These are phyloP conservation scores for Cucurbita pepo DNA, from an alignment of 306 rosid genomes.

Conservation along the genomic window DNA sequence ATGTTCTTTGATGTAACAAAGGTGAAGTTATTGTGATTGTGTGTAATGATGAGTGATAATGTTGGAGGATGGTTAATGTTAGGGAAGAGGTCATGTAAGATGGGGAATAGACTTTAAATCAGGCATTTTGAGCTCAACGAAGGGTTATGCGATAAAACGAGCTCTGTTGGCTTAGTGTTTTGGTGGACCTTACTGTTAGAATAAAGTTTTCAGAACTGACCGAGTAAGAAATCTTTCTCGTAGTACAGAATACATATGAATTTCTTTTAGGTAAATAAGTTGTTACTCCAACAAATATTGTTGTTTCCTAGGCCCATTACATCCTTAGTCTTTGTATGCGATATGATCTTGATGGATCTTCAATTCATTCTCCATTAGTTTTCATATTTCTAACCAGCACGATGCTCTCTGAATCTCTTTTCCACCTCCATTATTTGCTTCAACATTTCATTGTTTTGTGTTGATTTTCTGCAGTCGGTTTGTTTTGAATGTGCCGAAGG, in stretches of 20 bases:
- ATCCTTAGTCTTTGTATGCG: neutral
- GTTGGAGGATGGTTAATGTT: neutral
- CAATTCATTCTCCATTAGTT: neutral
- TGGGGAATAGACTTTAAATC: neutral
- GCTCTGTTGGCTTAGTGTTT: neutral
- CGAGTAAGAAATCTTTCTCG: neutral
- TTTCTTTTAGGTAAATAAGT: neutral
- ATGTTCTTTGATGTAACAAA: neutral
- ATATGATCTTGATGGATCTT: neutral
- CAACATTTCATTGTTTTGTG: neutral
- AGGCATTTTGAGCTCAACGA: neutral
- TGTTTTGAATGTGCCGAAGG: constrained; percentile 89
- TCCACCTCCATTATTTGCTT: neutral
- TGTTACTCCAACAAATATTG: neutral
- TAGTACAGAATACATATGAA: neutral
- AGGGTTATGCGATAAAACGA: neutral
- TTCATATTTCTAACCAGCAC: neutral
- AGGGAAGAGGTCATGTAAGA: neutral
- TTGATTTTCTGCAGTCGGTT: constrained; percentile 58
- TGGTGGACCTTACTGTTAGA: neutral
- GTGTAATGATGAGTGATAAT: neutral
- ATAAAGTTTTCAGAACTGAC: neutral
- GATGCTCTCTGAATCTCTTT: neutral
- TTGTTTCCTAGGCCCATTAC: neutral
- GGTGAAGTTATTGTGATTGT: neutral